Base-by-base conservation (phyloP, 345 rosid species). In the Populus alba region DNA sequence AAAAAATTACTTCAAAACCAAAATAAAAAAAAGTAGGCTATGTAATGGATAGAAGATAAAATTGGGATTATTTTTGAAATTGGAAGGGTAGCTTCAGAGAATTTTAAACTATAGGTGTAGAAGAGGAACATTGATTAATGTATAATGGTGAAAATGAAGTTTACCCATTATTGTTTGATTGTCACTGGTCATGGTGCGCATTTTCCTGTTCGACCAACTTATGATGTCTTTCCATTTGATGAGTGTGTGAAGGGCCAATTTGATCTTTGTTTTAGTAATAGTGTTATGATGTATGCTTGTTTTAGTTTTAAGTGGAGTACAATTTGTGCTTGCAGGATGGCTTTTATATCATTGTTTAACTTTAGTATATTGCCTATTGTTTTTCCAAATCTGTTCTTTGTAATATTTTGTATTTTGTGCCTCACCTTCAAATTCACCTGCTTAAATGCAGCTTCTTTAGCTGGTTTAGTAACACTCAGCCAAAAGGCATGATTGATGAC, bases 401-500 rank as follows among this genome's bases (percentile, higher is more conserved):
- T 31, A 23, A 65, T 31, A 16, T 25, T n/a, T 65, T 66, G 63
- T 63, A 31, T 15, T 43, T 1, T 13, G n/a, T n/a, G 35, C 12
- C 20, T 65, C 35, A 41, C 53, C 37, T 57, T 16, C 27, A 53
- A 43, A 49, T 33, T 63, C 71, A 13, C 3, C 7, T 37, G 37
- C 71, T 59, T 80, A 67, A 69, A 17, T 83, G 78, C 91, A 95
- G 99, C 85, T 95, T 94, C 90, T 92, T 94, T 83, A 84, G 80
- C 77, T 95, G 99, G 99, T 95, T 92, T 83, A 84, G 73, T 68
- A 92, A 88, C 81, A 76, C 84, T 77, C 86, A 87, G 39, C 89
- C 81, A 68, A 89, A 93, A 78, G 94, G 88, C 59, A 81, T 68
- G 43, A 83, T 85, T 18, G 94, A 89, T 37, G 96, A 90, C 45